Evolutionary conservation across 2,329 filamentous ascomycete genomes (phyloP).

Genomic region (Fusarium sp.): DNA sequence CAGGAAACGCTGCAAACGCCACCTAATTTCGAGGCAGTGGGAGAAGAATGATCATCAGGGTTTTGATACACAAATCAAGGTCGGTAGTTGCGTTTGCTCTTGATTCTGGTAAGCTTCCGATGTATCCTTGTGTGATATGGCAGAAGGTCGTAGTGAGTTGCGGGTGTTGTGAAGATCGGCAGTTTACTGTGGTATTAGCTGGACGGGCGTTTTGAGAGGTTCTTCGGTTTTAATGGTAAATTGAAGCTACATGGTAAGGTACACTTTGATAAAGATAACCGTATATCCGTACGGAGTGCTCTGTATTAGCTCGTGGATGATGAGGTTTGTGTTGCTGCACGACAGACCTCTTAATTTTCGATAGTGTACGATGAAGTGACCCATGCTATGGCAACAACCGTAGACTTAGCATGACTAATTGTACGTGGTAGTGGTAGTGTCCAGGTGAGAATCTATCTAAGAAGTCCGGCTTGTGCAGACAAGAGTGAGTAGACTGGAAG

Average conservation of each 20-base stretch:
- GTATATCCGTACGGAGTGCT: too few species aligned
- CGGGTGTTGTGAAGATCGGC: slow-evolving; percentile 15
- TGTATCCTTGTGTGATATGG: slow-evolving; percentile 2
- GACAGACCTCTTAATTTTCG: background rate
- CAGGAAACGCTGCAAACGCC: slow-evolving; percentile 24
- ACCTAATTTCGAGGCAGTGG: slow-evolving; percentile 35
- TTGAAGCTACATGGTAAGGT: background rate
- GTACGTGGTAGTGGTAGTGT: background rate
- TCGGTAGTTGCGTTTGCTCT: background rate
- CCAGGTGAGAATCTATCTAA: background rate
- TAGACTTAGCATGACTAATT: background rate
- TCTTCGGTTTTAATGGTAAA: background rate
- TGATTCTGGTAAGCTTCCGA: background rate
- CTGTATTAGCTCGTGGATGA: background rate
- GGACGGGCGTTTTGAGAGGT: background rate
- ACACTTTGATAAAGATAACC: background rate
- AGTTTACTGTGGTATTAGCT: slow-evolving; percentile 1
- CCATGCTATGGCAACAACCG: background rate
- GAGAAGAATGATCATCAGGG: slow-evolving; percentile 9
- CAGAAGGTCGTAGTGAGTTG: background rate
- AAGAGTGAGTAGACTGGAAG: background rate
- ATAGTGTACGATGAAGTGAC: background rate
- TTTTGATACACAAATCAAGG: background rate
- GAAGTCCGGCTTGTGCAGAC: background rate
- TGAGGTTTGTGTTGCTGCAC: background rate